These are phyloP conservation scores for Lactifluus volemus DNA, from an alignment of 768 basidiomycete genomes.

Conservation along the genomic window DNA sequence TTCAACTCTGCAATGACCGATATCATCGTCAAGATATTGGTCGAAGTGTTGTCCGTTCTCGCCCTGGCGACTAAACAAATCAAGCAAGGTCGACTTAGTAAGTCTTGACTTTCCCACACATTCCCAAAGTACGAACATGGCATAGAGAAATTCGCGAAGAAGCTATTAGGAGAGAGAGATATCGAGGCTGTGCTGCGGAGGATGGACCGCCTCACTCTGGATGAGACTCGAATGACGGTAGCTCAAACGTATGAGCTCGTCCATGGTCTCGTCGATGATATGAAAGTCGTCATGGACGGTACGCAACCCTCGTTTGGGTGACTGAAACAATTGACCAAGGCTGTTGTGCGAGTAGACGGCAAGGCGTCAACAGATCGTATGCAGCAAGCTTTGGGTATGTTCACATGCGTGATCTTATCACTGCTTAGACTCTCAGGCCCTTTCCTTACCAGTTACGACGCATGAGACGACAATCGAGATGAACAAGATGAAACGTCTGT, in stretches of 20 bases:
- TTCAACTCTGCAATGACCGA: background rate
- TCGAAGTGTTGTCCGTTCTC: background rate
- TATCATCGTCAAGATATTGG: background rate
- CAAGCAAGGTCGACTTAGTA: background rate
- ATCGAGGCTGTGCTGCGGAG: background rate
- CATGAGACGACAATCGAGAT: too few species aligned
- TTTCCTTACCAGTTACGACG: too few species aligned
- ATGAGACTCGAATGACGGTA: background rate
- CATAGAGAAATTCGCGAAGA: background rate
- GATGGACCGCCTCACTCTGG: background rate
- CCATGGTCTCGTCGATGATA: too few species aligned
- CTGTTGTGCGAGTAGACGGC: too few species aligned
- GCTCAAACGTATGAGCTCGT: background rate
- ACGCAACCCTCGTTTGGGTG: background rate
- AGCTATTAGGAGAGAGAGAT: background rate
- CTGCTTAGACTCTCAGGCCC: too few species aligned
- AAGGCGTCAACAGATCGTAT: too few species aligned
- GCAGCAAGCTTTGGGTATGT: too few species aligned
- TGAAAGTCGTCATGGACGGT: background rate
- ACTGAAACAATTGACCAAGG: too few species aligned
- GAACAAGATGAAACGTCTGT: too few species aligned
- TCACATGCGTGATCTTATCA: too few species aligned
- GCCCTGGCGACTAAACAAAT: background rate
- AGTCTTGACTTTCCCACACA: background rate
- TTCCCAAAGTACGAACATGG: slow-evolving; percentile 13